These are phyloP conservation scores for Trichoderma lentiforme DNA, from an alignment of 2,329 filamentous ascomycete species.

Conservation along the genomic window DNA sequence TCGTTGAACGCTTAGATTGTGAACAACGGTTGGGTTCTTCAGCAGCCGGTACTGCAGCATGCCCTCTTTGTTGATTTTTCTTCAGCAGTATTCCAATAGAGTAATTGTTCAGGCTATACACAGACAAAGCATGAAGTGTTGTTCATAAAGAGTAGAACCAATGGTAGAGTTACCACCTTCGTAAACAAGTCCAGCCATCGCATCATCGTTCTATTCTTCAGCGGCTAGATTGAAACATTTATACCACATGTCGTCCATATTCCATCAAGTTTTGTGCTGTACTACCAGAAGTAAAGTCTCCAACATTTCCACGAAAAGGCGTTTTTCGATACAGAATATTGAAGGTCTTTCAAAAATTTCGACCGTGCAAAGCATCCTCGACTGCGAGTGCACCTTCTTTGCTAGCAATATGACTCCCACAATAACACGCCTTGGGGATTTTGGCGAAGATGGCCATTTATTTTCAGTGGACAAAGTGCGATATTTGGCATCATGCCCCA, in stretches of 20 bases:
- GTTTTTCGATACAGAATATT: too few relatives aligned
- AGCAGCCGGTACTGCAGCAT: neutral
- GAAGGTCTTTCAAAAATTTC: too few relatives aligned
- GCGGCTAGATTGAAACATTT: neutral
- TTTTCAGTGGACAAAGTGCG: neutral
- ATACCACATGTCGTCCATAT: neutral
- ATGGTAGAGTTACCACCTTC: neutral
- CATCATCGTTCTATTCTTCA: neutral
- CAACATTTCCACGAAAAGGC: too few relatives aligned
- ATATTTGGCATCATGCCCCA: neutral
- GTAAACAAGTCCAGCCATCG: neutral
- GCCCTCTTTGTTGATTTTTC: neutral
- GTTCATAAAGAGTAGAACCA: neutral
- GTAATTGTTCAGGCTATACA: neutral
- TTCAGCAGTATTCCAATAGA: neutral
- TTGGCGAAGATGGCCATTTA: too few relatives aligned
- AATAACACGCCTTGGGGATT: too few relatives aligned
- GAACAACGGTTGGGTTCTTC: neutral
- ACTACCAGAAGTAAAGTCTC: neutral
- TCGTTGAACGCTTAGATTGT: neutral
- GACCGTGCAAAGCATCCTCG: too few relatives aligned
- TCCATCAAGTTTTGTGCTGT: fast-evolving
- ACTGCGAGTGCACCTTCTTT: too few relatives aligned
- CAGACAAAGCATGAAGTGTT: neutral
- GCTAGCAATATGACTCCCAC: too few relatives aligned